Percentiles rank a stretch among this genome's conserved stretches.
Evolutionary conservation across 129 eudicot genomes (phyloP).

Genomic region (Helichrysum umbraculigerum): DNA sequence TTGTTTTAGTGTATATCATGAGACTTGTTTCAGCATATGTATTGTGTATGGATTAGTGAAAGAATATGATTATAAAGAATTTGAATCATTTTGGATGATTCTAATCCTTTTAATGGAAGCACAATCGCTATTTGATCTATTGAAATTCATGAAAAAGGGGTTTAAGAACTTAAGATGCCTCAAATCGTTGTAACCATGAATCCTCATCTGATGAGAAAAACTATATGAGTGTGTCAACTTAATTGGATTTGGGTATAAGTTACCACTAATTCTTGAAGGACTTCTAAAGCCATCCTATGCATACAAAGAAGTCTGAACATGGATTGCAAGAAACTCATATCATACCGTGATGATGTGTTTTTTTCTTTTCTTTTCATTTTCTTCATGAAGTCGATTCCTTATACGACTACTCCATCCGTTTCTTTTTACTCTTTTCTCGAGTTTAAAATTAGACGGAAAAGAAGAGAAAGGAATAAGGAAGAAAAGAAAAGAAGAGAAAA

Average conservation of each 20-base stretch:
- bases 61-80: conserved; percentile 20
- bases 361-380: no score
- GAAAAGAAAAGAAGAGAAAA: no score
- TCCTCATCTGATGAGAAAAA: neutral
- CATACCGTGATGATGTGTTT: neutral
- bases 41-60: conserved; percentile 19
- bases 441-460: no score
- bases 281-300: neutral
- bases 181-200: neutral
- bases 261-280: neutral
- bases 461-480: no score
- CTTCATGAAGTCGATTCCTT: no score
- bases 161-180: neutral
- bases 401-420: neutral
- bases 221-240: neutral
- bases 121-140: neutral
- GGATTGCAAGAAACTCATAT: neutral
- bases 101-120: neutral
- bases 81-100: conserved; percentile 2
- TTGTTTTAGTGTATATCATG: conserved; percentile 21
- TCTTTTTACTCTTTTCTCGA: no score
- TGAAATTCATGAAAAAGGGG: neutral
- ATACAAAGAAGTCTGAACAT: neutral
- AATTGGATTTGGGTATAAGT: neutral
- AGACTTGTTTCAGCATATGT: conserved; percentile 16